phyloP scores from a whole-genome alignment of 2,329 filamentous ascomycete genomes.

The Elsinoe fawcettii region DNA sequence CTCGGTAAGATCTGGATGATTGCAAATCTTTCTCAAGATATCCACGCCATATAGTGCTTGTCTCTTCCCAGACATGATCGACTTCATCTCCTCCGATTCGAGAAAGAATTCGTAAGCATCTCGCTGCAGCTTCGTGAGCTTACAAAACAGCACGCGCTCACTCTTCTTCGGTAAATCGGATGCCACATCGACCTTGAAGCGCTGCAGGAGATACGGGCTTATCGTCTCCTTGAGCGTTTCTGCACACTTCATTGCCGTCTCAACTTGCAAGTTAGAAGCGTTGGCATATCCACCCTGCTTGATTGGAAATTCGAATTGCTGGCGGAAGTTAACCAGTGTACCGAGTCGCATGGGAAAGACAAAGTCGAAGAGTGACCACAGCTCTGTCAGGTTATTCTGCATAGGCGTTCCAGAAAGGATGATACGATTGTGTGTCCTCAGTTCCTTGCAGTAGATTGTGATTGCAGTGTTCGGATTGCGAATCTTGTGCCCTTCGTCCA shows the following conservation, averaged over 20 bases:
- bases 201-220: constrained; percentile 83
- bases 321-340: constrained; percentile 81
- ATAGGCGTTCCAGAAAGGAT: constrained; percentile 96
- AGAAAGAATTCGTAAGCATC: constrained; percentile 76
- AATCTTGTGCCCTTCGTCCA: constrained; percentile 98
- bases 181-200: constrained; percentile 89
- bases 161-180: constrained; percentile 91
- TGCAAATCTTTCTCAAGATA: constrained; percentile 90
- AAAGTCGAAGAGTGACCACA: constrained; percentile 98
- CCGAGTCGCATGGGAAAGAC: constrained; percentile 94
- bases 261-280: constrained; percentile 85
- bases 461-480: constrained; percentile 93
- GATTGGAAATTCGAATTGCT: constrained; percentile 90
- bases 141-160: constrained; percentile 93
- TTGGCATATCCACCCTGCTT: constrained; percentile 90
- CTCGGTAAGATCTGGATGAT: constrained; percentile 84
- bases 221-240: constrained; percentile 91
- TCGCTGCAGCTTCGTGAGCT: constrained; percentile 71
- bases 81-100: constrained; percentile 73
- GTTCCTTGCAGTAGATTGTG: constrained; percentile 88
- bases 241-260: constrained; percentile 90
- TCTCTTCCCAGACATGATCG: constrained; percentile 65
- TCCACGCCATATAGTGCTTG: constrained; percentile 87
- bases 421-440: constrained; percentile 80
- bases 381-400: constrained; percentile 89